Conservation (phyloP, 371 early-diverging fungal species). For the Mortierella sp. region DNA sequence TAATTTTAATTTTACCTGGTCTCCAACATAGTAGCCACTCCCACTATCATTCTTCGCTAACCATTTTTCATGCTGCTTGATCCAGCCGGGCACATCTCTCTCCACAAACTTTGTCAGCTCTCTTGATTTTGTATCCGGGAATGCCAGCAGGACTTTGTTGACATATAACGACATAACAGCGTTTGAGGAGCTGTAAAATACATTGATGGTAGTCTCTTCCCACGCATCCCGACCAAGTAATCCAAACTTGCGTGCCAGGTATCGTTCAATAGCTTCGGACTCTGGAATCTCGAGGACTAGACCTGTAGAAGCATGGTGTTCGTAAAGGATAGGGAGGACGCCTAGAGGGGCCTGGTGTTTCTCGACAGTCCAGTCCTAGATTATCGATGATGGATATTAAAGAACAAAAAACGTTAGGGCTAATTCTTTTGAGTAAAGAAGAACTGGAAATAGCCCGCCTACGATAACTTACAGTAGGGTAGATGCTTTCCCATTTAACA, state of each 20-base stretch:
- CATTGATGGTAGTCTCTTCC: slow-evolving; percentile 48
- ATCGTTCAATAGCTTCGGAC: slow-evolving; percentile 49
- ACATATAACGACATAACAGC: slow-evolving; percentile 37
- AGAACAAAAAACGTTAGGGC: too few relatives aligned
- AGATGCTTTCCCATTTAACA: slow-evolving; percentile 38
- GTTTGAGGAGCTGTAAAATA: slow-evolving; percentile 44
- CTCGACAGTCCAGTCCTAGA: slow-evolving; percentile 34
- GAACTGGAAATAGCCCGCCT: not conserved
- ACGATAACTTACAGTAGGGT: slow-evolving; percentile 23
- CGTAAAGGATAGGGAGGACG: slow-evolving; percentile 44
- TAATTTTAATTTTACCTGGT: slow-evolving; percentile 24
- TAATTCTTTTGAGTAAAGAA: not conserved
- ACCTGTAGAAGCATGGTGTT: slow-evolving; percentile 3
- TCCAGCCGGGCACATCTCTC: slow-evolving; percentile 32
- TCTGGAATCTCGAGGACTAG: slow-evolving; percentile 42
- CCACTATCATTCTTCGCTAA: slow-evolving; percentile 16
- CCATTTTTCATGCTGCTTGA: slow-evolving; percentile 47
- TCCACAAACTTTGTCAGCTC: slow-evolving; percentile 34
- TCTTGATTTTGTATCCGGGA: slow-evolving; percentile 35
- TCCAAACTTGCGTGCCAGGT: slow-evolving; percentile 37
- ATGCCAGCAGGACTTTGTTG: slow-evolving; percentile 44
- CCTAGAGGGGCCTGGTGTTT: slow-evolving; percentile 31
- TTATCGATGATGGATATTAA: not conserved
- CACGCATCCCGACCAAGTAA: slow-evolving; percentile 33
- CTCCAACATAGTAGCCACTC: slow-evolving; percentile 41